Conservation (phyloP, 495 filamentous ascomycete genomes). For the Talaromyces trachyspermus region DNA sequence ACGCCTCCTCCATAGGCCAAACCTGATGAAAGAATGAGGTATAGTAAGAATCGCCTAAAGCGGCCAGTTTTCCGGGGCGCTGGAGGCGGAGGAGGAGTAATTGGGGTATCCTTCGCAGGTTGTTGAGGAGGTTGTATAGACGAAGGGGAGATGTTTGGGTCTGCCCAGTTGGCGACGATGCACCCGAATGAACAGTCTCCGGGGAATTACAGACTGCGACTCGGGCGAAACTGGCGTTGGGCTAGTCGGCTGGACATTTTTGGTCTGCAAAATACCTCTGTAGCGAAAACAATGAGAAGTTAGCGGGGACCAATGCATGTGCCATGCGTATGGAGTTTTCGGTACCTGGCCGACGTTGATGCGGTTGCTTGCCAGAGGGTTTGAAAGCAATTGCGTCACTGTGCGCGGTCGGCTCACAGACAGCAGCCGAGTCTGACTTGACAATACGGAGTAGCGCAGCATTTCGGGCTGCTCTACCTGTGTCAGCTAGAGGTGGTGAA, state of each 20-base stretch:
- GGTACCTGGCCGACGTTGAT: constrained; percentile 36
- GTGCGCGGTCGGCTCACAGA: constrained; percentile 36
- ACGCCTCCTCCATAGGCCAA: constrained; percentile 81
- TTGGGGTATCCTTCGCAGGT: constrained; percentile 14
- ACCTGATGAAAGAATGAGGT: constrained; percentile 62
- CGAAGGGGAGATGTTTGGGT: constrained; percentile 19
- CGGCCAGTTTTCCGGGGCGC: constrained; percentile 62
- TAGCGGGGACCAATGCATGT: too few species aligned
- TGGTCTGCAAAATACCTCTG: constrained; percentile 42
- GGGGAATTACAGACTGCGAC: constrained; percentile 49
- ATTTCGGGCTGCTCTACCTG: constrained; percentile 42
- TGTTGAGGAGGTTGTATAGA: constrained; percentile 15
- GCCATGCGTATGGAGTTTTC: constrained; percentile 4
- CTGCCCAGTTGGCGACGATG: constrained; percentile 43
- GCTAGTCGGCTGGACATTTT: constrained; percentile 23
- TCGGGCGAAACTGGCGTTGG: constrained; percentile 40
- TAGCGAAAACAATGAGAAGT: too few species aligned
- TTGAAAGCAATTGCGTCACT: constrained; percentile 39
- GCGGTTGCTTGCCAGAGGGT: constrained; percentile 35
- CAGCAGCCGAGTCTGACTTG: constrained; percentile 38
- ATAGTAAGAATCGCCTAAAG: constrained; percentile 67
- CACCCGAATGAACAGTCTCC: constrained; percentile 53
- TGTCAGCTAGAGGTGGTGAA: constrained; percentile 17
- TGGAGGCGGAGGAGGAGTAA: constrained; percentile 33
- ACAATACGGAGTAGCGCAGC: constrained; percentile 43